Conservation (phyloP, 2,329 filamentous ascomycete genomes). For the Xylaria sp. region DNA sequence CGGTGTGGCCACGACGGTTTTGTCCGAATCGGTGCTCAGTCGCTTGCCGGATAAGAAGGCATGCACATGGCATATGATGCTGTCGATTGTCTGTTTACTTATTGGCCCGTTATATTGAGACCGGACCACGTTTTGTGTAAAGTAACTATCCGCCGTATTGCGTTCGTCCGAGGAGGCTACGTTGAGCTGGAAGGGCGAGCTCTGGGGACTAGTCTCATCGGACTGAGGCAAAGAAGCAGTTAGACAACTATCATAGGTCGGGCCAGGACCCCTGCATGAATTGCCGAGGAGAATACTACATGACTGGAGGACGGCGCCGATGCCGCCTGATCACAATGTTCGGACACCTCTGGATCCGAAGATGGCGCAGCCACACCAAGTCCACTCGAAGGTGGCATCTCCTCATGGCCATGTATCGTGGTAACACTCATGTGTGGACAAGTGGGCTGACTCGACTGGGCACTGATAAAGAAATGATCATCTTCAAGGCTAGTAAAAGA, state of each 20-base stretch:
- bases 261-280: slow-evolving; percentile 6
- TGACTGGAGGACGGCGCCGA: neutral
- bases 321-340: slow-evolving; percentile 3
- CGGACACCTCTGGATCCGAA: slow-evolving; percentile 17
- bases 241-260: slow-evolving; percentile 15
- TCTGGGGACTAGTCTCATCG: neutral
- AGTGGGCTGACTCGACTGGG: slow-evolving; percentile 21
- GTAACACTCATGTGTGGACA: slow-evolving; percentile 23
- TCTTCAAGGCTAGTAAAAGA: slow-evolving; percentile 18
- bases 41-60: slow-evolving; percentile 25
- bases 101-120: slow-evolving; percentile 6
- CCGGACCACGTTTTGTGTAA: slow-evolving; percentile 1
- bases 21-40: slow-evolving; percentile 14
- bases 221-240: slow-evolving; percentile 12
- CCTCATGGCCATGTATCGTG: slow-evolving; percentile 9
- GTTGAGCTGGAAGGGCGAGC: neutral
- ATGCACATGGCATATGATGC: slow-evolving; percentile 26
- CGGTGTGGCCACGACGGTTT: neutral
- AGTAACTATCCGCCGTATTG: neutral
- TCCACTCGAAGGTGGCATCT: slow-evolving; percentile 5
- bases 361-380: slow-evolving; percentile 1
- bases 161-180: neutral
- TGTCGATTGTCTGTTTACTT: slow-evolving; percentile 19
- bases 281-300: neutral
- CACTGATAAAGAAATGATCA: slow-evolving; percentile 28